Conservation (phyloP, 345 rosid species). For the Erodium maritimum region DNA sequence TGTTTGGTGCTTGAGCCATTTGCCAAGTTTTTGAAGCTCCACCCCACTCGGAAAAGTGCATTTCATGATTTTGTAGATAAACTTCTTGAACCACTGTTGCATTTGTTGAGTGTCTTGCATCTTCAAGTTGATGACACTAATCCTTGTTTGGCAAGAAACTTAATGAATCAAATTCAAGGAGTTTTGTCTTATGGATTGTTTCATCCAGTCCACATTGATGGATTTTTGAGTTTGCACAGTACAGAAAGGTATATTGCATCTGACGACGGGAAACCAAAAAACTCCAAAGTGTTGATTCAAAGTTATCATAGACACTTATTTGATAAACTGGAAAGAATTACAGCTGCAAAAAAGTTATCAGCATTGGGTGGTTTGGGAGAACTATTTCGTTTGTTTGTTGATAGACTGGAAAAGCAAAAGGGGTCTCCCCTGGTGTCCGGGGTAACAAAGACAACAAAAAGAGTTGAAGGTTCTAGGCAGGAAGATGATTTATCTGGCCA, state of each 20-base stretch:
- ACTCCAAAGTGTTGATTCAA: conserved; percentile 25
- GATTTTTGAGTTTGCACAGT: conserved; percentile 51
- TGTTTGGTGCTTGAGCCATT: conserved; percentile 72
- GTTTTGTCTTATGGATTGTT: conserved; percentile 59
- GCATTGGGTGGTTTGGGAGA: conserved; percentile 46
- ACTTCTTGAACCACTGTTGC: conserved; percentile 62
- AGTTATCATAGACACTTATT: conserved; percentile 85
- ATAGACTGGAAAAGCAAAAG: conserved; percentile 44
- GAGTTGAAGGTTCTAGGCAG: conserved; percentile 23
- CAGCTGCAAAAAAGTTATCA: conserved; percentile 30
- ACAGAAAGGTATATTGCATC: conserved; percentile 37
- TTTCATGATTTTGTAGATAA: conserved; percentile 56
- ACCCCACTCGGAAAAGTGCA: conserved; percentile 62
- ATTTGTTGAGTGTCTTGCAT: conserved; percentile 36
- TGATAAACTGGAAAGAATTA: conserved; percentile 40
- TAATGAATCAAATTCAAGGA: conserved; percentile 44
- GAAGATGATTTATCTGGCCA: conserved; percentile 16
- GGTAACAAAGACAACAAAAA: conserved; percentile 18
- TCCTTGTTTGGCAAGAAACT: conserved; percentile 17
- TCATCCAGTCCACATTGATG: conserved; percentile 71
- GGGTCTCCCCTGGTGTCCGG: conserved; percentile 29
- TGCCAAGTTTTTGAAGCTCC: conserved; percentile 60
- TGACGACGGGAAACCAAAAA: conserved; percentile 24
- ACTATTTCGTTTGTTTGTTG: conserved; percentile 52
- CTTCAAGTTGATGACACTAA: conserved; percentile 15